Evolutionary conservation across 768 basidiomycete species (phyloP), one percentile per base, ranked within the genome.

Genomic region (Psilocybe cyanescens): DNA sequence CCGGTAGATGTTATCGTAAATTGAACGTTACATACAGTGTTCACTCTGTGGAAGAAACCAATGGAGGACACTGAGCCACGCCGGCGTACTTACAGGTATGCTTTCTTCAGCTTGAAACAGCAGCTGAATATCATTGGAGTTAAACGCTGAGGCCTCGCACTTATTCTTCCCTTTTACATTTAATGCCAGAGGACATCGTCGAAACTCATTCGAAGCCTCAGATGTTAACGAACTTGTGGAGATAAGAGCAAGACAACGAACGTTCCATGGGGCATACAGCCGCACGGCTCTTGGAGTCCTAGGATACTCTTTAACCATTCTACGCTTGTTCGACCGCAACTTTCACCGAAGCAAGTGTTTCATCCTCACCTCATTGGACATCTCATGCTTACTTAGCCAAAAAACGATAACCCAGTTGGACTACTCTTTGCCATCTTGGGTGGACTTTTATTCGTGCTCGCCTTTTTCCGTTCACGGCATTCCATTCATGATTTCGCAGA

Each of bases 401-500:
- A 28, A 50, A 61, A 24, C 58, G 3, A 35, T 46, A 24, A 5
- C 4, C 1, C 44, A 83, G 81, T 83, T 49, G 91, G 90, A 4
- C 74, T 92, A 9, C 72, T 90, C 19, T 91, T 88, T 68, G 78
- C 87, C 9, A 72, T 87, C 14, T 78, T 95, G 1, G 86, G 90
- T 1, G 78, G 74, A 7, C 70, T 89, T 5, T 78, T 95, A 44
- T 85, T 87, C 65, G 66, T 87, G 35, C 59, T 82, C 8, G 80
- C 90, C 0, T 86, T 82, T 68, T 62, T 88, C 14, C 85, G 93
- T 2, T 80, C 86, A 0, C 81, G 87, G 8, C 84, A 89, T 59
- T 88, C 89, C 9, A 79, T 78, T 17, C 89, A 92, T 66, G 90
- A 94, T 70, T 92, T 95, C 70, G 88, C 91, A 2, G 94, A 94